These are phyloP conservation scores for Mortierella sp. DNA, from an alignment of 371 early-diverging fungal species.

Conservation along the genomic window DNA sequence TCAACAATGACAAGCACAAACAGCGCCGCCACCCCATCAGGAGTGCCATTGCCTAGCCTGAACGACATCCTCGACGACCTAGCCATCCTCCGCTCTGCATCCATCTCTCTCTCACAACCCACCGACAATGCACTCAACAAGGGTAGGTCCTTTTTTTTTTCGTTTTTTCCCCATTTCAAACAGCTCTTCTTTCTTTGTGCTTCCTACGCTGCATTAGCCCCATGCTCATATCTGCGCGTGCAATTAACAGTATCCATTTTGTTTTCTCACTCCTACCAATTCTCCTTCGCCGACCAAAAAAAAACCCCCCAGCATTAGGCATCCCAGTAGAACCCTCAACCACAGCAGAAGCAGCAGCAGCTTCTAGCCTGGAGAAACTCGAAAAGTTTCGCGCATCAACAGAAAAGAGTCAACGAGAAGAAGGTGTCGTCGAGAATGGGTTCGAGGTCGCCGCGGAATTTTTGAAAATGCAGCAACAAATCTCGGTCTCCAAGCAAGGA, in stretches of 20 bases:
- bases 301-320: neutral
- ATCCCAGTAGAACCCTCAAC: neutral
- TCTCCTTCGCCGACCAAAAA: neutral
- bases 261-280: no score
- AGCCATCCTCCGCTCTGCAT: slow-evolving; percentile 19
- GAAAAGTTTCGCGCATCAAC: slow-evolving; percentile 42
- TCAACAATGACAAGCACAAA: neutral
- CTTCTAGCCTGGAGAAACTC: slow-evolving; percentile 31
- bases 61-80: slow-evolving; percentile 44
- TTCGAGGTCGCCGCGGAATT: slow-evolving; percentile 50
- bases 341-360: neutral
- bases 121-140: slow-evolving; percentile 4
- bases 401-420: slow-evolving; percentile 43
- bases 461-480: slow-evolving; percentile 43
- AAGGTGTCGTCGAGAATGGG: slow-evolving; percentile 53
- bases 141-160: neutral
- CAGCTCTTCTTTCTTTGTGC: no score
- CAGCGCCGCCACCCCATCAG: slow-evolving; percentile 10
- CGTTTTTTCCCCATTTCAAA: neutral
- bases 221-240: no score
- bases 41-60: slow-evolving; percentile 37
- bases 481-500: slow-evolving; percentile 38
- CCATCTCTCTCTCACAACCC: slow-evolving; percentile 41
- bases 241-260: no score
- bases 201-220: no score